Conservation (phyloP, 768 basidiomycete species). For the Nidularia sp. region DNA sequence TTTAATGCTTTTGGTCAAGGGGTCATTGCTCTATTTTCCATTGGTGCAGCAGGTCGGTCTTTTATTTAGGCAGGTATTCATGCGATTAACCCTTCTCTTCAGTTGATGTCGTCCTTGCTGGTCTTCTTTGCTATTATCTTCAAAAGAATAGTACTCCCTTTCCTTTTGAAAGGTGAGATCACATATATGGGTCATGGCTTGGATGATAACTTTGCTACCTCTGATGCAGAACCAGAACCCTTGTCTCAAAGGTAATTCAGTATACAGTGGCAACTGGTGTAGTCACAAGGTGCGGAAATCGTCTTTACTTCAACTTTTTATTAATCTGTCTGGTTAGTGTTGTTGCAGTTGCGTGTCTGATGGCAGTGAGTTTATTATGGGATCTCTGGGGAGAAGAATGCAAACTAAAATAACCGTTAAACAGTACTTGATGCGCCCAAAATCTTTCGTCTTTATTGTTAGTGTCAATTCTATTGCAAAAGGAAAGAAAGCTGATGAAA, state of each 20-base stretch:
- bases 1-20: background rate
- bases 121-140: slow-evolving; percentile 9
- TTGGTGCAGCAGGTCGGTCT: slow-evolving; percentile 3
- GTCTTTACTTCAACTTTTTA: background rate
- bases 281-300: slow-evolving; percentile 6
- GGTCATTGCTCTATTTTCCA: slow-evolving; percentile 2
- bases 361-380: slow-evolving; percentile 3
- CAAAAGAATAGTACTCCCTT: background rate
- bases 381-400: no score
- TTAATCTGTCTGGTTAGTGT: slow-evolving; percentile 2
- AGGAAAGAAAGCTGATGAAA: background rate
- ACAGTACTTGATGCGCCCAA: slow-evolving; percentile 3
- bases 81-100: background rate
- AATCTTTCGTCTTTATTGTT: slow-evolving; percentile 5
- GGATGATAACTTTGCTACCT: background rate
- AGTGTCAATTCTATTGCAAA: background rate
- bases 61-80: background rate
- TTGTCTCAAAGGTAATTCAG: slow-evolving; percentile 6
- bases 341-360: slow-evolving; percentile 5
- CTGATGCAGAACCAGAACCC: slow-evolving; percentile 1
- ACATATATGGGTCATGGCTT: background rate
- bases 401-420: no score
- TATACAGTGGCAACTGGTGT: slow-evolving; percentile 8
- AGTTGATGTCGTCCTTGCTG: slow-evolving; percentile 9
- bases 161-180: background rate